Evolutionary conservation across 2,329 filamentous ascomycete genomes (phyloP).

Genomic region (Fusarium pininemorale): DNA sequence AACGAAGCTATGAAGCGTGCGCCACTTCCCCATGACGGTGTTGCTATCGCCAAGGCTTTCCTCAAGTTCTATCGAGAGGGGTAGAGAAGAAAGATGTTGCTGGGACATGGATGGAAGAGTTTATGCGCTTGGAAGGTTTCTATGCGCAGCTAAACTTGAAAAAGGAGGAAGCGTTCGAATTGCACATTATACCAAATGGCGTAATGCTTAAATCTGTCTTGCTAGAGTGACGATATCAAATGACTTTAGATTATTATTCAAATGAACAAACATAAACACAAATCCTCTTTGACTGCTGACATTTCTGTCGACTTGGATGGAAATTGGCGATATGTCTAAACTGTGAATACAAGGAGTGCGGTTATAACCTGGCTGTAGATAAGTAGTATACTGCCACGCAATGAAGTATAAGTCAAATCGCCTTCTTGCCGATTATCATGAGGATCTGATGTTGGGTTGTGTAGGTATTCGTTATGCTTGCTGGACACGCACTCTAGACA

Average conservation of each 20-base stretch:
- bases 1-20: slow-evolving; percentile 74
- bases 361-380: fast-evolving
- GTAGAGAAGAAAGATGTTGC: not conserved
- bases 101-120: not conserved
- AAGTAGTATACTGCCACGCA: fast-evolving
- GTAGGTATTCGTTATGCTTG: not conserved
- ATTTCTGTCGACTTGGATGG: too few species aligned
- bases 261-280: not conserved
- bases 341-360: fast-evolving
- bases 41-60: slow-evolving; percentile 78
- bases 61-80: slow-evolving; percentile 77
- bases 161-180: slow-evolving; percentile 12
- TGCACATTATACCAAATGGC: not conserved
- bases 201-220: slow-evolving; percentile 5
- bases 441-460: fast-evolving
- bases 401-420: fast-evolving
- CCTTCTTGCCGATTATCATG: fast-evolving
- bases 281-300: not conserved
- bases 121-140: not conserved
- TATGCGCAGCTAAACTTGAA: not conserved
- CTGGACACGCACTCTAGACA: not conserved
- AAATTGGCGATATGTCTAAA: fast-evolving
- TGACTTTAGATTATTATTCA: not conserved
- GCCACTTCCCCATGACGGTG: slow-evolving; percentile 77
- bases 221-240: slow-evolving; percentile 8